phyloP scores from a whole-genome alignment of 1,139 yeast species.

The Wickerhamomyces sp. region DNA sequence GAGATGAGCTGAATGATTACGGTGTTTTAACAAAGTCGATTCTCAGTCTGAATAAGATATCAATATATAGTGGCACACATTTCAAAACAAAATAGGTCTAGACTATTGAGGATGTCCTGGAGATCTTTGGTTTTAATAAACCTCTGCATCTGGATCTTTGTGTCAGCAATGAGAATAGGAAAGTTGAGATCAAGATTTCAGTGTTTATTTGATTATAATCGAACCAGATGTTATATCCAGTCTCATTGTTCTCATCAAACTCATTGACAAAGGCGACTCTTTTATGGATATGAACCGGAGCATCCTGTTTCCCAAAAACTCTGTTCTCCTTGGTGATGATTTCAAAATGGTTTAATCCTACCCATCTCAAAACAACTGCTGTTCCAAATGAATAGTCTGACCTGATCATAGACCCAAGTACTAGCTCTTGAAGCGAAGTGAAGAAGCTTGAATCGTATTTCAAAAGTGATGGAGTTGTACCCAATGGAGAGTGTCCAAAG shows the following conservation, averaged over 20 bases:
- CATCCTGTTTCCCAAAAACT: conserved; percentile 1
- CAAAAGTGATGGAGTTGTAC: conserved; percentile 17
- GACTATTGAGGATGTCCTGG: background rate
- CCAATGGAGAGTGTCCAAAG: conserved; percentile 11
- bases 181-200: conserved; percentile 20
- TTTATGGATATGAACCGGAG: conserved; percentile 8
- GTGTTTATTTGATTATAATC: conserved; percentile 18
- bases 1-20: conserved; percentile 19
- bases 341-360: conserved; percentile 17
- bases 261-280: conserved; percentile 15
- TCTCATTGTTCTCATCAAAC: conserved; percentile 5
- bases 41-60: conserved; percentile 6
- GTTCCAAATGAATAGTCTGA: conserved; percentile 17
- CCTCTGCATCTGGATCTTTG: conserved; percentile 4
- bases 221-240: conserved; percentile 11
- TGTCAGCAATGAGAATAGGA: conserved; percentile 13
- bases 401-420: background rate
- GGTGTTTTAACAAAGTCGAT: conserved; percentile 15
- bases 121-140: background rate
- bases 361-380: conserved; percentile 16
- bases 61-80: conserved; percentile 18
- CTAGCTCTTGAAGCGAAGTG: background rate
- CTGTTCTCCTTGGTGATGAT: conserved; percentile 9
- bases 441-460: conserved; percentile 8
- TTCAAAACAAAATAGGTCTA: conserved; percentile 7